Conservation (phyloP, 441 rosid species). For the Pelargonium australe region DNA sequence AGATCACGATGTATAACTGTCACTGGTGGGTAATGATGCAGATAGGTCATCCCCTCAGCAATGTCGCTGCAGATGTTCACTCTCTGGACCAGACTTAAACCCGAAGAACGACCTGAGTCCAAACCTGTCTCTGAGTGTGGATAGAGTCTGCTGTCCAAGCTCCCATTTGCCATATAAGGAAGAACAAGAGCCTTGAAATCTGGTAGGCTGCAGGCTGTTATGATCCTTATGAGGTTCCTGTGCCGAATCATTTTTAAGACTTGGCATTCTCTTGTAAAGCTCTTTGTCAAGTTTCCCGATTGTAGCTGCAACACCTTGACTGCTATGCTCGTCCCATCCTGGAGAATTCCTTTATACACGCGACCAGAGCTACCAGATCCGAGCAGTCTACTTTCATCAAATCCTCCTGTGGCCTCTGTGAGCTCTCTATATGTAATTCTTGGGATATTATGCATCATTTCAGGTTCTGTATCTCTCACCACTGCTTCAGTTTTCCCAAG, state of each 20-base stretch:
- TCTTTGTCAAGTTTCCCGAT: constrained; percentile 31
- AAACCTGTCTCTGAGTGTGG: constrained; percentile 21
- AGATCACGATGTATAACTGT: constrained; percentile 39
- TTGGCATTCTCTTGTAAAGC: constrained; percentile 41
- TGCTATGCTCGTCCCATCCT: constrained; percentile 30
- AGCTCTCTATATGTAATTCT: constrained; percentile 44
- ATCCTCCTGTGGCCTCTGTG: constrained; percentile 31
- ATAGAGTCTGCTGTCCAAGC: constrained; percentile 32
- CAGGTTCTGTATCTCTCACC: constrained; percentile 10
- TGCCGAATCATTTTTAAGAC: constrained; percentile 35
- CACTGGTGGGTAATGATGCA: constrained; percentile 38
- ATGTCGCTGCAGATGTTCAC: constrained; percentile 35
- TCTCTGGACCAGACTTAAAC: constrained; percentile 34
- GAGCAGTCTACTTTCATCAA: constrained; percentile 25
- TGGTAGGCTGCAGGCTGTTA: constrained; percentile 34
- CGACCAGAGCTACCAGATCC: constrained; percentile 37
- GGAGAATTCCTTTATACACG: constrained; percentile 34
- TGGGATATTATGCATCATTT: constrained; percentile 29
- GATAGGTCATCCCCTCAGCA: constrained; percentile 40
- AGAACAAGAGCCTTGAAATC: constrained; percentile 40
- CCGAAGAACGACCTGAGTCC: constrained; percentile 25
- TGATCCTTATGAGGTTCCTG: constrained; percentile 34
- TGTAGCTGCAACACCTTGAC: constrained; percentile 34
- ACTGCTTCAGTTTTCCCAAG: constrained; percentile 15
- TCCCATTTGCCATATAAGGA: constrained; percentile 40